A percentile compares a stretch with the other conserved stretches of the same genome.
Conservation (phyloP, 768 basidiomycete species). For the Collybia sordida region DNA sequence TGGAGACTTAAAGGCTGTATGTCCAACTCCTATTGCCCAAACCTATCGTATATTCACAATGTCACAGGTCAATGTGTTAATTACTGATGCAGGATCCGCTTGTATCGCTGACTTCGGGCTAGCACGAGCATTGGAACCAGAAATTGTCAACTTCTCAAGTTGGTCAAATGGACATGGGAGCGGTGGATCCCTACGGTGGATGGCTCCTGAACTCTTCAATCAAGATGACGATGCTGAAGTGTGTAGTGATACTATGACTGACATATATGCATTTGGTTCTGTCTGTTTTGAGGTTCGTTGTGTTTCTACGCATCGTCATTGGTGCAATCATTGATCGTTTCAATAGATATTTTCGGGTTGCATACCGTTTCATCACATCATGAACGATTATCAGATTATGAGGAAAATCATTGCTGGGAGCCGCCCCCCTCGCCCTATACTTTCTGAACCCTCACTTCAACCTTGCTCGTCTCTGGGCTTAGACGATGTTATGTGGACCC, state of each 20-base stretch:
- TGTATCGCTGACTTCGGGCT: conserved; percentile 54
- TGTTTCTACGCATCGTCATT: too few species aligned
- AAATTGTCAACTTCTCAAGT: conserved; percentile 15
- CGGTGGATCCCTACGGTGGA: conserved; percentile 31
- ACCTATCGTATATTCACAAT: conserved; percentile 29
- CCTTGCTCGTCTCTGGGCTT: neutral
- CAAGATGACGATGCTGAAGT: conserved; percentile 13
- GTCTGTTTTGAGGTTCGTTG: too few species aligned
- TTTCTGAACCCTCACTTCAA: neutral
- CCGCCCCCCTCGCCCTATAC: neutral
- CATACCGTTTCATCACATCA: conserved; percentile 24
- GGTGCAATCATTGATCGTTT: too few species aligned
- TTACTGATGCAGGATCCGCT: conserved; percentile 37
- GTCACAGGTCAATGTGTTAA: conserved; percentile 36
- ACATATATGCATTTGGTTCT: too few species aligned
- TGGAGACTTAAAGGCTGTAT: conserved; percentile 46
- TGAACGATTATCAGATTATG: conserved; percentile 18
- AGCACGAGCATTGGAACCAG: conserved; percentile 21
- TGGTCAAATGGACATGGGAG: conserved; percentile 13
- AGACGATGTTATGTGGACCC: conserved; percentile 2
- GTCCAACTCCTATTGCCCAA: conserved; percentile 29
- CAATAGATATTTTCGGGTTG: conserved; percentile 26
- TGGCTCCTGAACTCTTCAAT: conserved; percentile 35
- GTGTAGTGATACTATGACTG: too few species aligned
- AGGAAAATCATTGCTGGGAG: conserved; percentile 7